Percentiles rank a stretch among this genome's conserved stretches.
These are phyloP conservation scores for Dalechampia spathulata DNA, from an alignment of 441 rosid genomes.

Conservation along the genomic window DNA sequence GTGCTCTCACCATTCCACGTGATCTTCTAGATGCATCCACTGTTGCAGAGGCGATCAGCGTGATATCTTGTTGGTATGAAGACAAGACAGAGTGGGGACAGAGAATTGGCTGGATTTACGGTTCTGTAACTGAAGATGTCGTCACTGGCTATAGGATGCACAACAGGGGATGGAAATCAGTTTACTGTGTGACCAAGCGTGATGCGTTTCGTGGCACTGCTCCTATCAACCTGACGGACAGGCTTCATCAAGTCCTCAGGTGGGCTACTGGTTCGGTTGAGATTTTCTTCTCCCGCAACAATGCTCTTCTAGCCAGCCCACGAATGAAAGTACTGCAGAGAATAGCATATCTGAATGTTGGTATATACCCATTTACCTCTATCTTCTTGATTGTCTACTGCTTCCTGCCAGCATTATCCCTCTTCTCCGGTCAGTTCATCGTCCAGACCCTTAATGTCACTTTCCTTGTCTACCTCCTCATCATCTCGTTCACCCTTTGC, in stretches of 20 bases:
- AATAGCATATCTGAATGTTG: slow-evolving; percentile 70
- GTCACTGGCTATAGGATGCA: slow-evolving; percentile 92
- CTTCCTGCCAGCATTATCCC: slow-evolving; percentile 90
- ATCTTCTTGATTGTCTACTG: slow-evolving; percentile 76
- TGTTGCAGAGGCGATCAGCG: slow-evolving; percentile 80
- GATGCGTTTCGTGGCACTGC: slow-evolving; percentile 86
- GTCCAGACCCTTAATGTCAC: slow-evolving; percentile 51
- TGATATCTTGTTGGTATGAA: slow-evolving; percentile 90
- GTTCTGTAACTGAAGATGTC: slow-evolving; percentile 87
- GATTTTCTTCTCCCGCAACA: slow-evolving; percentile 88
- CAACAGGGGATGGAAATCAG: slow-evolving; percentile 87
- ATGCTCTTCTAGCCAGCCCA: slow-evolving; percentile 50
- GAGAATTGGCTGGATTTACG: slow-evolving; percentile 87
- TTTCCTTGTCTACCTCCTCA: slow-evolving; percentile 54
- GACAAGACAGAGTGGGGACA: slow-evolving; percentile 96
- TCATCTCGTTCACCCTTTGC: slow-evolving; percentile 53
- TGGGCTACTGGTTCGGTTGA: slow-evolving; percentile 95
- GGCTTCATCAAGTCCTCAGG: slow-evolving; percentile 80
- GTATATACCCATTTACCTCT: slow-evolving; percentile 83
- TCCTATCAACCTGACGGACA: slow-evolving; percentile 76
- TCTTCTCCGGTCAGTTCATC: slow-evolving; percentile 79
- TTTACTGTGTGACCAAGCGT: slow-evolving; percentile 74
- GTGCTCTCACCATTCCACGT: slow-evolving; percentile 61
- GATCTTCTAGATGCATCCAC: slow-evolving; percentile 80
- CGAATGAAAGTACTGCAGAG: slow-evolving; percentile 75